Base-by-base conservation (phyloP, 257 asterid genomes). In the Solanum bulbocastanum region DNA sequence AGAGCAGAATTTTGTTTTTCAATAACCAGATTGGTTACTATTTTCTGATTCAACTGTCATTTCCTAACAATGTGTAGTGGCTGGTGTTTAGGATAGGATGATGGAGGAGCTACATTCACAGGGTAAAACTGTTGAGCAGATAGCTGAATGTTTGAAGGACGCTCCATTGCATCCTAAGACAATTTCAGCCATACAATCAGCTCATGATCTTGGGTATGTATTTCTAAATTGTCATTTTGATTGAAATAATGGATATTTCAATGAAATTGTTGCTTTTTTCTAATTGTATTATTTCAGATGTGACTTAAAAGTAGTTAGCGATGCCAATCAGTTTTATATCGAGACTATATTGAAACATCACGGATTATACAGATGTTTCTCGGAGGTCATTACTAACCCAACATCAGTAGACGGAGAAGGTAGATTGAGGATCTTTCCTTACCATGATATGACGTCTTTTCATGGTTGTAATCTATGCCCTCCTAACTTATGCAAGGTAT, bases 401-500 rank as follows among this genome's bases (percentile, higher is more conserved):
- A 87, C 91, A 49, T 76, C 73, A 20, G 93, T 94, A 15, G 96
- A 93, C 0, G 88, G 84, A 71, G 94, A 93, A 87, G 92, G 93
- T 84, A 91, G 96, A 93, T 92, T 95, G 83, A 92, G 92, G 89
- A 90, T 95, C 87, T 90, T 93, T 85, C 98, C 98, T 2, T 93
- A 69, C 88, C 91, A 94, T 83, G 93, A 88, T 88, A 74, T 88
- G 86, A 85, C 87, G 27, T 88, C 90, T 3, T 74, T 91, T 85
- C 96, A 95, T 88, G 91, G 93, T 69, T 96, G 98, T 84, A 62
- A 79, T 89, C 95, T 92, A 23, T 96, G 98, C 89, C 98, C 99
- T 85, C 92, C 94, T 84, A 95, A 95, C 90, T 87, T 96, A 89
- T 96, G 99, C 94, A 96, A 96, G 98, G 99, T 95, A 90, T 36